Conservation (phyloP, 768 basidiomycete species). For the Xerocomellus dryophilus region DNA sequence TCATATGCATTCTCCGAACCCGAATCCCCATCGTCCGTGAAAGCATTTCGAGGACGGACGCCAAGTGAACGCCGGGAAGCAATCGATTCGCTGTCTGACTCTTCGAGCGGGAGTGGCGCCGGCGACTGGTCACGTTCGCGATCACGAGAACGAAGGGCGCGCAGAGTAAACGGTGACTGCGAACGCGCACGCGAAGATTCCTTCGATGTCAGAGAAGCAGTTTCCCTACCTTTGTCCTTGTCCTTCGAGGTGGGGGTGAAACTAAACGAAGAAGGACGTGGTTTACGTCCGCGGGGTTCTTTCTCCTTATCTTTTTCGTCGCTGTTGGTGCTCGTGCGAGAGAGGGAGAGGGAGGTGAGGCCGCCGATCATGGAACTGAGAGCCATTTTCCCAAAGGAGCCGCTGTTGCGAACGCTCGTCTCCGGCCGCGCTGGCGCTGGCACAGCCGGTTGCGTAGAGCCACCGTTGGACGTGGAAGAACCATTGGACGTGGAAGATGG, state of each 20-base stretch:
- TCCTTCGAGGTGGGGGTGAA: constrained; percentile 34
- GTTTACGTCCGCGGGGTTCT: constrained; percentile 49
- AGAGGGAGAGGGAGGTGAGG: constrained; percentile 60
- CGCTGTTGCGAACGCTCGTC: constrained; percentile 33
- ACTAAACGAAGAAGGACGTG: constrained; percentile 50
- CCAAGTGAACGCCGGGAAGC: constrained; percentile 36
- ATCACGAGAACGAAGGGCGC: constrained; percentile 58
- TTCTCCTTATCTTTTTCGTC: constrained; percentile 43
- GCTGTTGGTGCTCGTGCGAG: constrained; percentile 47
- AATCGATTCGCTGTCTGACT: constrained; percentile 48
- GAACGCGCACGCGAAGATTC: constrained; percentile 64
- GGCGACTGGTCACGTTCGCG: constrained; percentile 55
- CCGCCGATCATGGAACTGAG: constrained; percentile 71
- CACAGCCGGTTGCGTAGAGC: constrained; percentile 4
- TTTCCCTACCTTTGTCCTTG: constrained; percentile 32
- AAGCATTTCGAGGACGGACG: constrained; percentile 58
- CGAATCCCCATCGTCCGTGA: constrained; percentile 57
- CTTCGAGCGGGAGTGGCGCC: constrained; percentile 53
- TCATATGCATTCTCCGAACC: constrained; percentile 56
- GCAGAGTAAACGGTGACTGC: constrained; percentile 75
- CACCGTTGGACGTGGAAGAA: constrained; percentile 4
- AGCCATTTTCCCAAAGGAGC: constrained; percentile 61
- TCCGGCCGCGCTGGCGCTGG: constrained; percentile 36
- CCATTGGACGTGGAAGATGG: constrained; percentile 3
- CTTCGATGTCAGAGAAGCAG: constrained; percentile 42